phyloP scores from a whole-genome alignment of 108 stramenopile genomes.

The Poteriospumella lacustris region DNA sequence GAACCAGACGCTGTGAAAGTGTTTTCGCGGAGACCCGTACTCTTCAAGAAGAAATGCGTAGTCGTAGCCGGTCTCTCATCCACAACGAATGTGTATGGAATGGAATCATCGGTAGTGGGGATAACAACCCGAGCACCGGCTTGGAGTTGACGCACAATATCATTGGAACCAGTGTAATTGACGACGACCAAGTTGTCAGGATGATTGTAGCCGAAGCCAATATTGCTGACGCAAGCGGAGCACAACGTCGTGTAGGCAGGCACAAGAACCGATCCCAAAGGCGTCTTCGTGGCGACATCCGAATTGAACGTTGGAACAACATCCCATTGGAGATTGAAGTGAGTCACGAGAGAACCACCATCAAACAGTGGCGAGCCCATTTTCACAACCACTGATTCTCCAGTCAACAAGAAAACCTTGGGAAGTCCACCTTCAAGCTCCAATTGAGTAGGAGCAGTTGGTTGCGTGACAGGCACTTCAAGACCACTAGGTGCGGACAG shows the following conservation, averaged over 20 bases:
- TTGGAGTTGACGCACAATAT: background rate
- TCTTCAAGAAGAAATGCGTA: background rate
- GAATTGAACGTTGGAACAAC: conserved; percentile 9
- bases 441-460: conserved; percentile 11
- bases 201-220: conserved; percentile 20
- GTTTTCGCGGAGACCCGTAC: background rate
- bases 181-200: background rate
- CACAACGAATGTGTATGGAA: conserved; percentile 24
- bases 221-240: background rate
- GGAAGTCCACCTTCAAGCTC: background rate
- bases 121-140: conserved; percentile 11
- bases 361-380: background rate
- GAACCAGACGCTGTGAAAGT: background rate
- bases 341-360: background rate
- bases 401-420: background rate
- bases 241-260: background rate
- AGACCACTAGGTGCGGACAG: background rate
- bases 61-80: background rate
- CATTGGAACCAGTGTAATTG: background rate
- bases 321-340: conserved; percentile 28
- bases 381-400: conserved; percentile 4
- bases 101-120: conserved; percentile 16
- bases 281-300: background rate
- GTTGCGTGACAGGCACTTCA: conserved; percentile 22
- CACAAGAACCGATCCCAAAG: background rate